Conservation (phyloP, 768 basidiomycete genomes). For the Kockovaella imperatae region DNA sequence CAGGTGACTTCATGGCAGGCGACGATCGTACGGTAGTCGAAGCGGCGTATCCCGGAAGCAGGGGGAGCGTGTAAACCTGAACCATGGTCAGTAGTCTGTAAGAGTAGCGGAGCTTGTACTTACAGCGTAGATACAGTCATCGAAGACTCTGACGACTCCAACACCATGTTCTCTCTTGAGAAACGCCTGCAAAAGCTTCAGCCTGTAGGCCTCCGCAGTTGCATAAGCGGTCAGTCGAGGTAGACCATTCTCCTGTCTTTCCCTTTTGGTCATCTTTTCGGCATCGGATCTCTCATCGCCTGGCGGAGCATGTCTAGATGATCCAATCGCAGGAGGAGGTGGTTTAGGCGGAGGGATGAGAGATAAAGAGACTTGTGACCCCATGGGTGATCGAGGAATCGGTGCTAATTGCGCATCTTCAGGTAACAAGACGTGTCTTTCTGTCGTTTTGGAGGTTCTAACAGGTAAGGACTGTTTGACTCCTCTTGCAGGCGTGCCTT, state of each 20-base stretch:
- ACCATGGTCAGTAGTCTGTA: not conserved
- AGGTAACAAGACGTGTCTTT: conserved; percentile 82
- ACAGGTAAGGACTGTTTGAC: conserved; percentile 37
- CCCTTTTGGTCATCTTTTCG: conserved; percentile 80
- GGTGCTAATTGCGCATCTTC: conserved; percentile 83
- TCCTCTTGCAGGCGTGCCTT: conserved; percentile 35
- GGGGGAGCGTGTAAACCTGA: conserved; percentile 78
- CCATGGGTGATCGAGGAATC: conserved; percentile 45
- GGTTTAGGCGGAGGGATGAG: not conserved
- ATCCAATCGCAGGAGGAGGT: not conserved
- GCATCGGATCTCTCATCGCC: conserved; percentile 70
- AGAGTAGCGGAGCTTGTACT: conserved; percentile 36
- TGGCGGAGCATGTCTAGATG: not conserved
- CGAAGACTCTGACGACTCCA: conserved; percentile 66
- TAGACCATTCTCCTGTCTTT: conserved; percentile 71
- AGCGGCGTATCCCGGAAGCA: conserved; percentile 83
- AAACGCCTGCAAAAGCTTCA: conserved; percentile 75
- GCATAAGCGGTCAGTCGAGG: conserved; percentile 84
- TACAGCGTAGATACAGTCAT: conserved; percentile 88
- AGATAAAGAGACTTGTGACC: not conserved
- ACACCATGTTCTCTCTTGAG: conserved; percentile 92
- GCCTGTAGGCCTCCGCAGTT: conserved; percentile 72
- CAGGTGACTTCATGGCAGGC: conserved; percentile 51
- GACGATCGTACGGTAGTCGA: conserved; percentile 80
- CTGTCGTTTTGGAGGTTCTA: conserved; percentile 80